phyloP scores from a whole-genome alignment of 441 rosid genomes.

The Isatis lusitanica region DNA sequence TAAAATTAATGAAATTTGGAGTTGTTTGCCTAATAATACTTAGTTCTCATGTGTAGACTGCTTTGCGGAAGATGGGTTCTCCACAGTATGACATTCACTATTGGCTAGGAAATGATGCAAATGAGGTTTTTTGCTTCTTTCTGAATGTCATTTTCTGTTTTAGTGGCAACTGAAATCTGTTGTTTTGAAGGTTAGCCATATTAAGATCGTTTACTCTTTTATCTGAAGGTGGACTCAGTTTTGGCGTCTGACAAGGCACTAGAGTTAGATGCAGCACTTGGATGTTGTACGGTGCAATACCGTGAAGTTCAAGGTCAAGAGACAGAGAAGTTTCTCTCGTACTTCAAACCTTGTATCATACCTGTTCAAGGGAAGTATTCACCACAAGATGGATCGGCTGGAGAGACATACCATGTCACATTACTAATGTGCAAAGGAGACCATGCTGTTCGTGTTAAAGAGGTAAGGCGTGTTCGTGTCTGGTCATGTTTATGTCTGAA shows the following conservation, averaged over 20 bases:
- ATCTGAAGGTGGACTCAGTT: slow-evolving; percentile 59
- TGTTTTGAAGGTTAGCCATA: too few relatives aligned
- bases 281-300: slow-evolving; percentile 83
- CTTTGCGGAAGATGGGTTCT: slow-evolving; percentile 51
- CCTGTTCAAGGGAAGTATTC: slow-evolving; percentile 67
- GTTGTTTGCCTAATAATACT: background rate
- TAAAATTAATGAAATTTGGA: background rate
- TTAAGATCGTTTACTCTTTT: slow-evolving; percentile 6
- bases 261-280: slow-evolving; percentile 74
- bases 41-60: slow-evolving; percentile 47
- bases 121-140: slow-evolving; percentile 39
- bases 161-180: too few relatives aligned
- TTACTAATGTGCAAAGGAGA: slow-evolving; percentile 78
- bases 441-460: slow-evolving; percentile 82
- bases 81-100: slow-evolving; percentile 73
- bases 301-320: slow-evolving; percentile 89
- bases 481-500: background rate
- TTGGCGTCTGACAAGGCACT: slow-evolving; percentile 79
- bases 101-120: slow-evolving; percentile 77
- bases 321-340: slow-evolving; percentile 76
- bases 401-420: slow-evolving; percentile 51
- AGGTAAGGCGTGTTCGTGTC: slow-evolving; percentile 46
- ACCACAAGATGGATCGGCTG: slow-evolving; percentile 39
- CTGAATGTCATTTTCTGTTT: too few relatives aligned
- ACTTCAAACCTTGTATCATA: slow-evolving; percentile 86